These are phyloP conservation scores for Artomyces pyxidatus DNA, from an alignment of 768 basidiomycete genomes.

Conservation along the genomic window DNA sequence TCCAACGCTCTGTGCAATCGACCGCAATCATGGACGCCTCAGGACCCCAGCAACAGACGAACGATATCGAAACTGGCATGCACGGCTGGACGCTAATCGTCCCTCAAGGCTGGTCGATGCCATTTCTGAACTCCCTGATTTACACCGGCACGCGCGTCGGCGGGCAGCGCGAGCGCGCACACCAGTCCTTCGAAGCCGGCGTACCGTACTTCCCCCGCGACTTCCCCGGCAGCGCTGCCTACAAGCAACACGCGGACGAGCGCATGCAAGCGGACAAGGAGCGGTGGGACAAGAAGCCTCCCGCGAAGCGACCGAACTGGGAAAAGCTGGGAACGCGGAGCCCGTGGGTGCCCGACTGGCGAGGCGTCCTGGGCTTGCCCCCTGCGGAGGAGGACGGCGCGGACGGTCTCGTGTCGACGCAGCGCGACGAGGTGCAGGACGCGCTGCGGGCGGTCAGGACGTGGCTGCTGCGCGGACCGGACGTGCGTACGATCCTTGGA, in stretches of 20 bases:
- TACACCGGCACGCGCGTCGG: constrained; percentile 80
- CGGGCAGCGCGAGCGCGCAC: constrained; percentile 76
- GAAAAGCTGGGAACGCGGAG: constrained; percentile 52
- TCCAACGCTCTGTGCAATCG: constrained; percentile 64
- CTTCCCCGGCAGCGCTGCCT: constrained; percentile 53
- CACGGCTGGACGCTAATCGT: constrained; percentile 87
- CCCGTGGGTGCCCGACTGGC: constrained; percentile 79
- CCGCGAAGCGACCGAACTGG: constrained; percentile 78
- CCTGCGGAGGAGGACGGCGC: constrained; percentile 3
- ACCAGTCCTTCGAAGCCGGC: constrained; percentile 79
- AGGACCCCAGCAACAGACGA: constrained; percentile 3
- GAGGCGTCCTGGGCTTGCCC: constrained; percentile 48
- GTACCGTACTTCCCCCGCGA: constrained; percentile 73
- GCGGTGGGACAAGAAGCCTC: constrained; percentile 74
- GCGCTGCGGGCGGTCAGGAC: constrained; percentile 26
- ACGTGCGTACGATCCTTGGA: constrained; percentile 37
- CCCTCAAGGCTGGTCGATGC: constrained; percentile 86
- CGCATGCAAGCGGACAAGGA: constrained; percentile 46
- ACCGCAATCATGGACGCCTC: constrained; percentile 18
- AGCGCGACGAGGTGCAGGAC: constrained; percentile 35
- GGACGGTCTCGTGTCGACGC: constrained; percentile 44
- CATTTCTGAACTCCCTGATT: constrained; percentile 76
- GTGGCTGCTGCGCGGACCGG: constrained; percentile 67
- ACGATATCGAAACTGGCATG: constrained; percentile 25
- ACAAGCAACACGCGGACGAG: constrained; percentile 38